Conservation (phyloP, 1,139 yeast species). For the Yarrowia galli region DNA sequence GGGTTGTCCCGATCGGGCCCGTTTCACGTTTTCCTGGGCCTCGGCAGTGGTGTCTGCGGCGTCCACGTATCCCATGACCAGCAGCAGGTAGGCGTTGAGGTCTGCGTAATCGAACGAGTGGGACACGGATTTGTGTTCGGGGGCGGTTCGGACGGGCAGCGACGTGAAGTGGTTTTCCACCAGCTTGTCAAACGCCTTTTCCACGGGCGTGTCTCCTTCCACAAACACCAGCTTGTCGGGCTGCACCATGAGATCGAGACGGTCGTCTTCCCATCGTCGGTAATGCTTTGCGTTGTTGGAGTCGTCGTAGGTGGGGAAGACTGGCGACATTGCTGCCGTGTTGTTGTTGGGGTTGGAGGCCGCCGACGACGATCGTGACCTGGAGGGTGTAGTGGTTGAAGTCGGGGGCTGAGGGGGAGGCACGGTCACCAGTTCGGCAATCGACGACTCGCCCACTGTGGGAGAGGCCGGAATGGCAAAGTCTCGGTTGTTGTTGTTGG, state of each 20-base stretch:
- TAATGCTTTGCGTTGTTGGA: slow-evolving; percentile 45
- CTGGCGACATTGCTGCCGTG: slow-evolving; percentile 42
- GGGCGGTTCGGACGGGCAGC: slow-evolving; percentile 70
- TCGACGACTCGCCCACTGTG: slow-evolving; percentile 47
- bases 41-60: slow-evolving; percentile 48
- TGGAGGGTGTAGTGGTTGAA: slow-evolving; percentile 19
- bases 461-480: slow-evolving; percentile 44
- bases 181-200: slow-evolving; percentile 83
- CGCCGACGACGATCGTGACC: slow-evolving; percentile 42
- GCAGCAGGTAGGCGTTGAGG: slow-evolving; percentile 78
- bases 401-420: slow-evolving; percentile 7
- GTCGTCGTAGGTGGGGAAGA: slow-evolving; percentile 42
- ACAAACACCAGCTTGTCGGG: slow-evolving; percentile 77
- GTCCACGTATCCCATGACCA: slow-evolving; percentile 71
- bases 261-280: slow-evolving; percentile 76
- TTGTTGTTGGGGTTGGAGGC: slow-evolving; percentile 39
- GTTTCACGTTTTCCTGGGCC: slow-evolving; percentile 46
- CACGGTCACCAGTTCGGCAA: slow-evolving; percentile 34
- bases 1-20: slow-evolving; percentile 52
- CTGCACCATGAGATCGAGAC: slow-evolving; percentile 76
- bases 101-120: slow-evolving; percentile 89
- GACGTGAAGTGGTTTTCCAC: slow-evolving; percentile 77
- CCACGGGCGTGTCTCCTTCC: slow-evolving; percentile 71
- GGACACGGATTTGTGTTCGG: slow-evolving; percentile 65
- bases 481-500: slow-evolving; percentile 35